Base-by-base conservation (phyloP, 805 yeast genomes). In the Wickerhamiella kurtzmanii region DNA sequence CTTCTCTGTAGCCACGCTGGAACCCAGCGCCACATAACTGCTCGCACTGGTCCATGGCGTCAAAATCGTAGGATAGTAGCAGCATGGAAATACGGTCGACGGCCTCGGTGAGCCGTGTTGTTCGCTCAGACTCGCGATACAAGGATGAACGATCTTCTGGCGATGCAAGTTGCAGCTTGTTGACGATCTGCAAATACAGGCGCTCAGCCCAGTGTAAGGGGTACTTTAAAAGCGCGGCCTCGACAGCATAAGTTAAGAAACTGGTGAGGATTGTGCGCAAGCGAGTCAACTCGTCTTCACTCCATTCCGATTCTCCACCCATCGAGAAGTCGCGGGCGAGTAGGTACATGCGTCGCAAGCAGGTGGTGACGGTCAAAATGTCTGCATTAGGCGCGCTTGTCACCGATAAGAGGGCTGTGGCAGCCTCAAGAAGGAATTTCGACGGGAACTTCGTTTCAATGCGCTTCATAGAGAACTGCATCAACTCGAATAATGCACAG, bases 391-490 rank as follows among this genome's bases (percentile, higher is more conserved):
- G 51, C 32, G 70, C 66, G 42, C 48, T 48, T 15, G 76, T 60
- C 32, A 76, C 71, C 43, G 76, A 76, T 45, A 80, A 63, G 35
- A 79, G 60, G 0, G 86, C 70, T 1, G 81, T 60, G 0, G 79
- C 72, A 0, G 80, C 76, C 74, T 84, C 80, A 1, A 81, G 72
- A 42, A 88, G 65, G 57, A 83, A 87, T 51, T 82, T 75, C 0
- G 95, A 82, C 5, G 96, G 96, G 57, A 80, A 78, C 17, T 76
- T 60, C 0, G 94, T 82, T 36, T 69, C 66, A 50, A 85, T 79
- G 48, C 79, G 67, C 52, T 72, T 74, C 56, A 83, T 60, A 38
- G 79, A 74, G 39, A 76, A 68, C 16, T 66, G 69, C 46, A 83
- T 64, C 46, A 86, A 67, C 64, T 87, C 94, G 48, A 79, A 67